Evolutionary conservation across 495 filamentous ascomycete genomes (phyloP).

Genomic region (Parathielavia hyrcaniae): DNA sequence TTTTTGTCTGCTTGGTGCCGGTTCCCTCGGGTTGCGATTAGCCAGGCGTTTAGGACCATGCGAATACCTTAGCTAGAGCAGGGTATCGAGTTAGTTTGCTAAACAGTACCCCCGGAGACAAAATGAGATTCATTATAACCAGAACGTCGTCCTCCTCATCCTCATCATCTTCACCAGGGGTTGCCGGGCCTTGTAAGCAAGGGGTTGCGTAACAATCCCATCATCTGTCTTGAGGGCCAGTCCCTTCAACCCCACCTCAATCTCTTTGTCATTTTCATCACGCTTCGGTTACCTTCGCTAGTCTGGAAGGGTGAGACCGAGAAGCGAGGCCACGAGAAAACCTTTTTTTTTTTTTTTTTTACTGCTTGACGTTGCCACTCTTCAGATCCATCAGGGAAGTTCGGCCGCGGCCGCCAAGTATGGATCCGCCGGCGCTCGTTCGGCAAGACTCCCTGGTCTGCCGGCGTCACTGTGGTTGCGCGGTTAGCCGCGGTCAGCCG

Average conservation of each 20-base stretch:
- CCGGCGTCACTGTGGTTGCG: too few species aligned
- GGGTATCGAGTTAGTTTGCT: neutral
- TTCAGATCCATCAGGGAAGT: neutral
- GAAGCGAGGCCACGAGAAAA: neutral
- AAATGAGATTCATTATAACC: neutral
- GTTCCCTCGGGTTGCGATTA: neutral
- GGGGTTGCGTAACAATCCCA: too few species aligned
- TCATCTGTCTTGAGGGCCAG: neutral
- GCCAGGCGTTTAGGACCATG: neutral
- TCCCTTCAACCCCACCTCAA: neutral
- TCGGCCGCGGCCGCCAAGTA: neutral
- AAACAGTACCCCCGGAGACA: conserved; percentile 3
- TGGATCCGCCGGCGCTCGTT: too few species aligned
- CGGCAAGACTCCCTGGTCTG: too few species aligned
- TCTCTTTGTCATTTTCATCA: neutral
- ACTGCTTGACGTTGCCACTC: neutral
- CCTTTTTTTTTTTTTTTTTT: neutral
- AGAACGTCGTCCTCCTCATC: conserved; percentile 1
- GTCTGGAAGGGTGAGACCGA: too few species aligned
- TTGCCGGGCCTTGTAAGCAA: too few species aligned
- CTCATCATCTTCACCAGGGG: neutral
- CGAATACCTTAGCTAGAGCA: conserved; percentile 3
- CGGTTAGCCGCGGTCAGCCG: too few species aligned
- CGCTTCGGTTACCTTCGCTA: too few species aligned
- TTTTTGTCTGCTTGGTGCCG: neutral